Evolutionary conservation across 2,329 filamentous ascomycete species (phyloP), one percentile per base, ranked within the genome.

Genomic region (Xylariaceae sp.): DNA sequence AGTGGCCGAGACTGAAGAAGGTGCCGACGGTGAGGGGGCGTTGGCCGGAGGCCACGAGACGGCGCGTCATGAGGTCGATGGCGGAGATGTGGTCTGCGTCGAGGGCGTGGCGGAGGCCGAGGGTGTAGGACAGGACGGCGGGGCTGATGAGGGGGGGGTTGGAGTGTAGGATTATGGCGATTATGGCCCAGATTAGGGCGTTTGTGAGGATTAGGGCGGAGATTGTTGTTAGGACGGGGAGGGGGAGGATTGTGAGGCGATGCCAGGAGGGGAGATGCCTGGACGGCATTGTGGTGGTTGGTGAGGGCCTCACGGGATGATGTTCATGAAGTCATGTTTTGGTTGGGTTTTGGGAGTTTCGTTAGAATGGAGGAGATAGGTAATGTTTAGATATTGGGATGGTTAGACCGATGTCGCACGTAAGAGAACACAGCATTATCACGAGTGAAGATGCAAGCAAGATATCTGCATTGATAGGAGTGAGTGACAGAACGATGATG

Each of bases 61-160:
- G 86, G 2, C 94, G 83, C 0, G 94, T 97, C 87, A 95, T 96
- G 44, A 97, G 82, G 74, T 97, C 93, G 68, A 97, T 99, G 64
- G 92, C 93, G 67, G 76, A 75, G 68, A 82, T 83, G 73, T 97
- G 94, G 74, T 97, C 93, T n/a, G 93, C 94, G 70, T 97, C 94
- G 50, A 97, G 84, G n/a, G 93, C 93, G 78, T 97, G 93, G 48
- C 93, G 88, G 10, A 97, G 82, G 2, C 93, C 93, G 9, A 97
- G 82, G 0, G 90, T 90, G 73, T 95, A 97, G 30, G 92, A 87
- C 0, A 97, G 82, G 1, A 92, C 86, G 1, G 92, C 90, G 2
- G 92, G 88, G 1, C 89, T 89, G 53, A 92, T 84, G 63, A 97
- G 82, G 0, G 80, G 76, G 0, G 82, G 78, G 71, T 83, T 76